Evolutionary conservation across 1,284 basidiomycete species (phyloP).

Genomic region (Pisolithus thermaeus): DNA sequence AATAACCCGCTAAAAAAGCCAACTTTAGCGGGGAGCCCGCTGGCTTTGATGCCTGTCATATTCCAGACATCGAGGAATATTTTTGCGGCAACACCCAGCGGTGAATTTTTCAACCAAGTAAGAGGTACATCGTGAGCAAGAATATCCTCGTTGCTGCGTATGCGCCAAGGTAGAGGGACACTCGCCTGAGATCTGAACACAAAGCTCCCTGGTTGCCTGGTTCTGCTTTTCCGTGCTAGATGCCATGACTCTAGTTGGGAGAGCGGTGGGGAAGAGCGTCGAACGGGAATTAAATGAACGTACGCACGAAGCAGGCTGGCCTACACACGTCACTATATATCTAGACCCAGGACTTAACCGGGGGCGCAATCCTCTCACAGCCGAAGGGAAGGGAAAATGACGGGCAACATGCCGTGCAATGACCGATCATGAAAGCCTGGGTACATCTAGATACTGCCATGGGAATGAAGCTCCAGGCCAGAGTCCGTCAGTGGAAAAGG

Average conservation of each 20-base stretch:
- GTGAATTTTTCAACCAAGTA: not conserved
- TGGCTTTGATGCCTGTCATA: constrained; percentile 25
- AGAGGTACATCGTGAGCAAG: not conserved
- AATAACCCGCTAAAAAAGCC: constrained; percentile 24
- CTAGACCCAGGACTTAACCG: not conserved
- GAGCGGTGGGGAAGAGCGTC: not conserved
- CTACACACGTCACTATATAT: not conserved
- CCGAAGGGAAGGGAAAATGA: not conserved
- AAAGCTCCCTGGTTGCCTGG: constrained; percentile 13
- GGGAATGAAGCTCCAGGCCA: not conserved
- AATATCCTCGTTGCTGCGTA: not conserved
- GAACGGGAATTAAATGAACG: not conserved
- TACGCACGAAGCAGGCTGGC: not conserved
- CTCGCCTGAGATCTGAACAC: constrained; percentile 25
- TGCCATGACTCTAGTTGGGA: not conserved
- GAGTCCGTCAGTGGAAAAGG: not conserved
- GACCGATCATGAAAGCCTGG: not conserved
- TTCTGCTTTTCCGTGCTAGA: constrained; percentile 2
- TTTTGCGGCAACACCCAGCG: not conserved
- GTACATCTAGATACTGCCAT: too few species aligned
- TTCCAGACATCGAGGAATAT: not conserved
- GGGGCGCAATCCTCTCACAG: not conserved
- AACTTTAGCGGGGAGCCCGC: constrained; percentile 28
- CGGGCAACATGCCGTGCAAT: not conserved
- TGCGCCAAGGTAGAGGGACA: not conserved